Conservation (phyloP, 345 rosid species). For the Gossypioides kirkii region DNA sequence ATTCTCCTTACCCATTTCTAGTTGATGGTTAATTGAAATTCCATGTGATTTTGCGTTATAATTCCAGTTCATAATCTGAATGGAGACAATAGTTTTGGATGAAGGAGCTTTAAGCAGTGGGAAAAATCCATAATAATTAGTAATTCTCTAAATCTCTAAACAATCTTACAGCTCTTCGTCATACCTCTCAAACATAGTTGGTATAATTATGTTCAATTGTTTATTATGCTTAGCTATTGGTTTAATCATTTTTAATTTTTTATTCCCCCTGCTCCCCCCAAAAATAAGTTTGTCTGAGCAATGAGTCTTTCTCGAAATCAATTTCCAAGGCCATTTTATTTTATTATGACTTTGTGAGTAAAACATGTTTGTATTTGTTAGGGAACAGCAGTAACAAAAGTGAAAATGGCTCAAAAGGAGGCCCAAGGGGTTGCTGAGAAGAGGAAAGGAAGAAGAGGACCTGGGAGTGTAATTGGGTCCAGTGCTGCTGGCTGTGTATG, state of each 20-base stretch:
- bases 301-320: background rate
- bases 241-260: background rate
- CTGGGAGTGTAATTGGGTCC: constrained; percentile 94
- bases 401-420: constrained; percentile 93
- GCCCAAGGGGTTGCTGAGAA: constrained; percentile 95
- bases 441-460: constrained; percentile 92
- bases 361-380: constrained; percentile 19
- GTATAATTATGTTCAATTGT: background rate
- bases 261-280: background rate
- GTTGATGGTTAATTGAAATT: background rate
- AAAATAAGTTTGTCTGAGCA: background rate
- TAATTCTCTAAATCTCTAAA: background rate
- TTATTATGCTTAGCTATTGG: background rate
- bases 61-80: background rate
- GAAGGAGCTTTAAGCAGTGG: background rate
- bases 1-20: background rate
- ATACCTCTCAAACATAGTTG: background rate
- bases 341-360: background rate
- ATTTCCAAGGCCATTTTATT: background rate
- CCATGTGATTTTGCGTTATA: background rate
- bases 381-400: constrained; percentile 96
- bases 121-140: background rate
- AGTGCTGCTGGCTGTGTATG: constrained; percentile 95
- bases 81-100: background rate
- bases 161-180: background rate